Base-by-base conservation (phyloP, 164 flowering plant species). In the Taxillus chinensis region DNA sequence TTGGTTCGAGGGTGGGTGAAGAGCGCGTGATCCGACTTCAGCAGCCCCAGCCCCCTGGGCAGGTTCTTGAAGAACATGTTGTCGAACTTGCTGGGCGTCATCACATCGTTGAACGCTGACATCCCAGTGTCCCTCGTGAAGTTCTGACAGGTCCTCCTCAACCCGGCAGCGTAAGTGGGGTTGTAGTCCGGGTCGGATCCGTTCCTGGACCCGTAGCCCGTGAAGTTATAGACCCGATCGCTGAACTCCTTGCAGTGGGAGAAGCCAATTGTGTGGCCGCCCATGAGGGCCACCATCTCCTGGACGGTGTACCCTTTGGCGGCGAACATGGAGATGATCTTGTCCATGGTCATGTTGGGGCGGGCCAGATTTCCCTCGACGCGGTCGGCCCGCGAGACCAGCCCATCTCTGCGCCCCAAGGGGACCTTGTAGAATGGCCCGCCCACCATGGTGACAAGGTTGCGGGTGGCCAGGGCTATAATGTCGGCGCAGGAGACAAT, bases 401-500 rank as follows among this genome's bases (percentile, higher is more conserved):
- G 59, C 6, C 59, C 43, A 40, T 57, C 59, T 15, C 39, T 57
- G 14, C 59, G 14, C 13, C 59, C 59, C 15, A 57, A 9, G 5
- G 11, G 41, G 43, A 57, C 43, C 6, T 12, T 5, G 59, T 37
- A 57, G 59, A 13, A 38, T 14, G 59, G 59, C 0, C 41, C 59
- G 13, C 59, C 59, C 13, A 37, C 43, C 41, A 57, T 40, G 41
- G 41, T 57, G 43, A 57, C 41, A 9, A 57, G 59, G 59, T 57
- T 12, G 59, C 59, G 59, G 41, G 59, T 5, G 59, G 59, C 41
- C 12, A 6, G 6, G 40, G 59, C 59, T 9, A 57, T 12, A 41
- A 57, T 57, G 59, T 57, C 59, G 59, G 59, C 4, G 59, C 59
- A 57, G 10, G 59, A 37, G 59, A 57, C 59, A 5, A 57, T 38